phyloP scores from a whole-genome alignment of 139 green algal genomes.

The Picochlorum sp. region DNA sequence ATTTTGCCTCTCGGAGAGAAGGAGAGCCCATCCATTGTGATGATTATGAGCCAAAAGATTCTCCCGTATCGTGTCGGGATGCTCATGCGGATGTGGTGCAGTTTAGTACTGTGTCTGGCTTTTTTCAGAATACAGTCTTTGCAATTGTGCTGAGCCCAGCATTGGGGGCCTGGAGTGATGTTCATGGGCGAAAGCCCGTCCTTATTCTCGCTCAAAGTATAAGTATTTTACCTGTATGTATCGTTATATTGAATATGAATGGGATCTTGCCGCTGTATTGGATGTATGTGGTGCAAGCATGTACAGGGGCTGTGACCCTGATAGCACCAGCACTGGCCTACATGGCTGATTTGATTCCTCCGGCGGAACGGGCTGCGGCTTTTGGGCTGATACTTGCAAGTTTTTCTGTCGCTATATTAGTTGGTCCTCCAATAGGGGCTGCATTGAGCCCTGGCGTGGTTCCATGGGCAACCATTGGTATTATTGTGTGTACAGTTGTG shows the following conservation, averaged over 20 bases:
- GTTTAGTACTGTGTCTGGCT: slow-evolving; percentile 49
- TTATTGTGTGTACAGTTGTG: not conserved
- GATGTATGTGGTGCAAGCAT: slow-evolving; percentile 32
- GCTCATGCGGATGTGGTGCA: slow-evolving; percentile 49
- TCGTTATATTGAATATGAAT: slow-evolving; percentile 47
- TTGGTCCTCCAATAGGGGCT: slow-evolving; percentile 26
- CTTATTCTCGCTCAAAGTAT: slow-evolving; percentile 40
- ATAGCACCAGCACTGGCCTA: slow-evolving; percentile 47
- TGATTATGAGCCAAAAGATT: slow-evolving; percentile 17
- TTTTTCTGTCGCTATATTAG: slow-evolving; percentile 31
- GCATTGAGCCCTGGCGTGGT: slow-evolving; percentile 4
- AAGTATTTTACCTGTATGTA: slow-evolving; percentile 25
- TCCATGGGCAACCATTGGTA: slow-evolving; percentile 5
- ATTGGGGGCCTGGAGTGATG: slow-evolving; percentile 57
- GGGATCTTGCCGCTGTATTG: slow-evolving; percentile 31
- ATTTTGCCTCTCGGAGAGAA: slow-evolving; percentile 54
- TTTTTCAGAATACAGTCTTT: slow-evolving; percentile 53
- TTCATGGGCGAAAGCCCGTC: slow-evolving; percentile 67
- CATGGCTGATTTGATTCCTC: slow-evolving; percentile 44
- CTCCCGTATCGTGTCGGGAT: slow-evolving; percentile 34
- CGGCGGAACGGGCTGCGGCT: slow-evolving; percentile 31
- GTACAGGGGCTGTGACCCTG: slow-evolving; percentile 40
- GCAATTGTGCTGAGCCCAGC: slow-evolving; percentile 45
- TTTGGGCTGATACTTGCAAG: slow-evolving; percentile 52
- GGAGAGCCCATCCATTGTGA: slow-evolving; percentile 58